A percentile compares a stretch with the other conserved stretches of the same genome.
These are phyloP conservation scores for Cymodocea nodosa DNA, from an alignment of 116 monocot genomes.

Conservation along the genomic window DNA sequence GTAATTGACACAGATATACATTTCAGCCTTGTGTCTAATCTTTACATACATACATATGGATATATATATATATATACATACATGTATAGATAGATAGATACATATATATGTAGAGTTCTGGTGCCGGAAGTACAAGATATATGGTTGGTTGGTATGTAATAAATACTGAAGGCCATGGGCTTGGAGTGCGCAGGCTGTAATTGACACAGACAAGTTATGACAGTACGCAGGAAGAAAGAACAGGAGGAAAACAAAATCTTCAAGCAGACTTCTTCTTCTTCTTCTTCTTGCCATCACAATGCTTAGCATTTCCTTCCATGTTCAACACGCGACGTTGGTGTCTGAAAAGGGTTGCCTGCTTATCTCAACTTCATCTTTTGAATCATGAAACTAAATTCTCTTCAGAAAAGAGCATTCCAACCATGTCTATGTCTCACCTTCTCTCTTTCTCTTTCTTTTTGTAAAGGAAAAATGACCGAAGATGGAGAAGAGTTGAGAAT, in stretches of 20 bases:
- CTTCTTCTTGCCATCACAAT: background rate
- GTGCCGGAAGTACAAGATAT: background rate
- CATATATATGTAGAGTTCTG: background rate
- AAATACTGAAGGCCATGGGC: background rate
- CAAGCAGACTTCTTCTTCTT: background rate
- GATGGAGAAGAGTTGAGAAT: no score
- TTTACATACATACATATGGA: background rate
- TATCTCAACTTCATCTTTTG: background rate
- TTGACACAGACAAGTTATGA: background rate
- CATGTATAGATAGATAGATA: no score
- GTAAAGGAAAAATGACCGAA: no score
- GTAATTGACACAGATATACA: background rate
- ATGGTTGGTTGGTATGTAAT: background rate
- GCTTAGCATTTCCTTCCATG: background rate
- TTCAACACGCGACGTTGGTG: background rate
- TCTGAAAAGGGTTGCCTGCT: background rate
- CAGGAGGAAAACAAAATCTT: background rate
- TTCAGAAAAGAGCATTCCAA: no score
- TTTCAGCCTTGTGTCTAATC: no score
- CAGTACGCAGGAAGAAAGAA: background rate
- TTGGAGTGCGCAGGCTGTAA: constrained; percentile 5
- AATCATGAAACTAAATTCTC: no score
- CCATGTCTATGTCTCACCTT: no score
- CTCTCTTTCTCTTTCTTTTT: no score
- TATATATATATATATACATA: background rate